Conservation (phyloP, 331 rosid species). For the Ulmus americana region DNA sequence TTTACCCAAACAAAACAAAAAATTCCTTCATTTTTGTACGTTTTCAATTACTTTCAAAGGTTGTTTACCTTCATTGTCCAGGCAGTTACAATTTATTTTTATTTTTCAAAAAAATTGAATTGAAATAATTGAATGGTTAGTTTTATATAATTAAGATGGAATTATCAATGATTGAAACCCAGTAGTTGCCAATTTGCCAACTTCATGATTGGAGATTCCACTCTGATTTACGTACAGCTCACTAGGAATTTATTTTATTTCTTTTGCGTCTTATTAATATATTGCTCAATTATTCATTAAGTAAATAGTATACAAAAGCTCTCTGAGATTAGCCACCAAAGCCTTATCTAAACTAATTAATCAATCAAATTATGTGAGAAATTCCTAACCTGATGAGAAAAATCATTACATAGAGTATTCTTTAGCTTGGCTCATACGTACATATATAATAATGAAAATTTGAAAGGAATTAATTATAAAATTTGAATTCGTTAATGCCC, state of each 20-base stretch:
- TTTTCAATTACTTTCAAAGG: not conserved
- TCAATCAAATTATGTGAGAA: not conserved
- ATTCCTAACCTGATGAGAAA: not conserved
- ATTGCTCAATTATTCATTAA: not conserved
- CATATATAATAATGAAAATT: no score
- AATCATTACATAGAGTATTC: no score
- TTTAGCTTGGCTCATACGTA: no score
- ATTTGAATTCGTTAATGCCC: not conserved
- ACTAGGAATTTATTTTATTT: not conserved
- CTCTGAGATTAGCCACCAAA: no score
- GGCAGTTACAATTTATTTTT: not conserved
- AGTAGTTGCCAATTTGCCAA: not conserved
- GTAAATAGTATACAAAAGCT: not conserved
- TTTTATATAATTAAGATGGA: not conserved
- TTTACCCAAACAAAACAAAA: no score
- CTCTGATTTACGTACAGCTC: not conserved
- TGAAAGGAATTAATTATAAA: not conserved
- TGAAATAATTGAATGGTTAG: not conserved
- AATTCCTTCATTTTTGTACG: no score
- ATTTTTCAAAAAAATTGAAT: not conserved
- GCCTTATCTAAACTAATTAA: not conserved
- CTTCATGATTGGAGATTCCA: not conserved
- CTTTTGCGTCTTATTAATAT: not conserved
- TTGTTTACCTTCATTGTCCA: not conserved
- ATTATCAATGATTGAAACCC: not conserved